Conservation (phyloP, 495 filamentous ascomycete species). For the Cudoniella acicularis region DNA sequence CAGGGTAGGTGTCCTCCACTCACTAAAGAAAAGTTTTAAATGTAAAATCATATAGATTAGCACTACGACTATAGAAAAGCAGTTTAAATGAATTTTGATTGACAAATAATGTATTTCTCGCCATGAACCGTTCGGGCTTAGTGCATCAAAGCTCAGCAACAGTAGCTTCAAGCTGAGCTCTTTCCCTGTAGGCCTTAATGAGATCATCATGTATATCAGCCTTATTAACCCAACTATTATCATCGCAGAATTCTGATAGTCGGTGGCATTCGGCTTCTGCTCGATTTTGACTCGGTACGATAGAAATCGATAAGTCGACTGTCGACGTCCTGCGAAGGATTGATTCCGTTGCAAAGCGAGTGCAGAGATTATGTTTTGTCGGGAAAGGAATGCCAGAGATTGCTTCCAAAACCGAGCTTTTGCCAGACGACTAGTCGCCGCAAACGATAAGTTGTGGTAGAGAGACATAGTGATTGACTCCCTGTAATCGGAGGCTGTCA, state of each 20-base stretch:
- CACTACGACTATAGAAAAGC: no score
- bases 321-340: not conserved
- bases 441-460: constrained; percentile 52
- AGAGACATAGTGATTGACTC: constrained; percentile 51
- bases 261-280: not conserved
- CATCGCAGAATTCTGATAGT: constrained; percentile 49
- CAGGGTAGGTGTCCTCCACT: no score
- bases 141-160: no score
- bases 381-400: constrained; percentile 62
- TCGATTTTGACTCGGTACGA: not conserved
- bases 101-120: no score
- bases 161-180: no score
- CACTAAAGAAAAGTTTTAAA: no score
- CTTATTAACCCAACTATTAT: no score
- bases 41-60: no score
- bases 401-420: constrained; percentile 63
- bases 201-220: no score
- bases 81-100: no score
- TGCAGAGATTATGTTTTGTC: constrained; percentile 44
- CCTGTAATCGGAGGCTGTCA: constrained; percentile 48
- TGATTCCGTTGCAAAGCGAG: constrained; percentile 50
- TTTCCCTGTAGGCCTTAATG: no score
- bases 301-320: constrained; percentile 54
- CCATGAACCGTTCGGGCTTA: no score
- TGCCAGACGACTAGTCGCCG: constrained; percentile 57